Evolutionary conservation across 257 asterid genomes (phyloP), one percentile per base, ranked within the genome.

Genomic region (Fraxinus anomala): DNA sequence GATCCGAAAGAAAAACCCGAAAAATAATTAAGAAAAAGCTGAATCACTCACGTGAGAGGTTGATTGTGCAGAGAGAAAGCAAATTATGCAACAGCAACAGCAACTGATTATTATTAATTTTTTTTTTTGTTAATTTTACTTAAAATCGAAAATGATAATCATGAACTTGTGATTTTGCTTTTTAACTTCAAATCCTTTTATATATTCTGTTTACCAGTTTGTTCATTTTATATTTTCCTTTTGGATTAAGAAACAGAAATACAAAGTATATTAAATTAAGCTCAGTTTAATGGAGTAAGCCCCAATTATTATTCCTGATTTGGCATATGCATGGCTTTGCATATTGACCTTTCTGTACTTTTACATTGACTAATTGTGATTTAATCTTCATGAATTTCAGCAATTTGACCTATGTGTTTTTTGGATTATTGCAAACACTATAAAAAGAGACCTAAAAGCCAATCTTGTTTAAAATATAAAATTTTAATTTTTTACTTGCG

Each of bases 1-100:
- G 17, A 63, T 63, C 69, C 69, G 77, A 70, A 77, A 80, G 59
- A 31, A 70, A 69, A 82, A 74, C 87, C 84, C 88, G 69, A 74
- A 80, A 77, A 76, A 24, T 74, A 40, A 63, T 72, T 74, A 73
- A 84, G 76, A 76, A 79, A 80, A 76, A 83, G 84, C 73, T 88
- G 71, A 82, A 80, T 85, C 73, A 85, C 82, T 89, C 91, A 89
- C 92, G 89, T 83, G 90, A 86, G 88, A 85, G 90, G 84, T 88
- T 85, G 87, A 88, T 88, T 88, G 90, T 83, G 86, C 83, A 78
- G 79, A 68, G 87, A 86, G 90, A 87, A 87, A 89, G 88, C 87
- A 90, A 85, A 86, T 83, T 86, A 86, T 81, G 89, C 85, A 88
- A 78, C 84, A 79, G 88, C 34, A 63, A 63, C 36, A 79, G 88